Conservation (phyloP, 441 rosid species). For the Rhodomyrtus psidioides region DNA sequence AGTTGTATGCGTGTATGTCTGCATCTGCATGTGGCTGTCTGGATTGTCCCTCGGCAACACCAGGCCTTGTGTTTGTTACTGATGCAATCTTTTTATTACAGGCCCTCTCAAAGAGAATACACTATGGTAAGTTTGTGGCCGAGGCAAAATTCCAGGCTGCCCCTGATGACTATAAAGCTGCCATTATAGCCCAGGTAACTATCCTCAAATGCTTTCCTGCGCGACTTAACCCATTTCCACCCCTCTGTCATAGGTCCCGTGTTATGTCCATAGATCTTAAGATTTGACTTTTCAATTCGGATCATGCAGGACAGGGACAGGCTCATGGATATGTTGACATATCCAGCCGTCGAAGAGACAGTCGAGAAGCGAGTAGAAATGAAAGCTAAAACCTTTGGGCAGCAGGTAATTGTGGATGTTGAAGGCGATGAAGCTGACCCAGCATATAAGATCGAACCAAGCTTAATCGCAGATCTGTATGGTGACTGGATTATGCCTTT, state of each 20-base stretch:
- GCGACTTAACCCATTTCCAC: background rate
- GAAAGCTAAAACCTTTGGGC: slow-evolving; percentile 65
- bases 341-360: slow-evolving; percentile 55
- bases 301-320: slow-evolving; percentile 42
- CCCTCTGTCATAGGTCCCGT: background rate
- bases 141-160: slow-evolving; percentile 73
- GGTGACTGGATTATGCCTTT: slow-evolving; percentile 94
- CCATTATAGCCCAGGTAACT: slow-evolving; percentile 67
- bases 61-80: background rate
- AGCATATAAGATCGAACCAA: slow-evolving; percentile 66
- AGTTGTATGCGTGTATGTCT: background rate
- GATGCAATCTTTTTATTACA: slow-evolving; percentile 18
- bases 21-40: background rate
- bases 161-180: slow-evolving; percentile 48
- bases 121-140: slow-evolving; percentile 91
- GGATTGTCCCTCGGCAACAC: background rate
- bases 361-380: slow-evolving; percentile 66
- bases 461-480: slow-evolving; percentile 63
- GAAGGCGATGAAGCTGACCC: slow-evolving; percentile 32
- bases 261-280: background rate
- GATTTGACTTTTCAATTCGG: background rate
- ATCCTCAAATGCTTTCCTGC: background rate
- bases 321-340: slow-evolving; percentile 70
- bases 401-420: slow-evolving; percentile 39
- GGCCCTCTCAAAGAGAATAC: slow-evolving; percentile 88